Evolutionary conservation across 2,329 filamentous ascomycete genomes (phyloP), one percentile per base, ranked within the genome.

Genomic region (Pyrenophora teres): DNA sequence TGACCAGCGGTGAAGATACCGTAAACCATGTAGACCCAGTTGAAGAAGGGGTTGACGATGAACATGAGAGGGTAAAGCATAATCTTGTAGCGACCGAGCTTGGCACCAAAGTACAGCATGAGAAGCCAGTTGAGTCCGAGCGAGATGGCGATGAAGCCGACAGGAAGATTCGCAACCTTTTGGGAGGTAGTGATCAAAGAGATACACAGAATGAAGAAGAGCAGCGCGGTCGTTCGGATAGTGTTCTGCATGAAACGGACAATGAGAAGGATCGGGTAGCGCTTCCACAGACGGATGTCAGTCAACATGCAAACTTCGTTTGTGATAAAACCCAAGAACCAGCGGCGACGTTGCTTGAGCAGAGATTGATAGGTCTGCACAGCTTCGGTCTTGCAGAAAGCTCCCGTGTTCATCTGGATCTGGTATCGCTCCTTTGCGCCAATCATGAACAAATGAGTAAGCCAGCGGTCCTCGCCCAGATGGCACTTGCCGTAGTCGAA

Each of bases 271-370:
- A 96, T 81, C 0, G 94, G 92, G 73, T 97, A 97, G 44, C 90
- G 84, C 72, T 84, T 89, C 93, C 93, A 97, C 23, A 97, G 81
- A 52, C 94, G 86, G 74, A 89, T 86, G 75, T 97, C 93, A 1
- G 94, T 97, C 77, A 99, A 80, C 94, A 97, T 97, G 77, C 92
- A 97, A 6, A 92, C 93, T 73, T 97, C 93, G 73, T 99, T 99
- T 13, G 93, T 97, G 76, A 97, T 92, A 75, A 96, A 97, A 25
- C 93, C 93, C 37, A 97, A 81, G 73, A 97, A 97, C 94, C 94
- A 99, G 69, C 94, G 84, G 48, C 93, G 87, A 54, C 94, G 87
- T 78, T 99, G 94, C 80, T 97, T 97, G 71, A 97, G 81, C 40
- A 99, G 83, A 63, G 89, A 92, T 50, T 78, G 78, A 74, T 92